phyloP scores from a whole-genome alignment of 441 rosid species.

The Erysimum cheiri region DNA sequence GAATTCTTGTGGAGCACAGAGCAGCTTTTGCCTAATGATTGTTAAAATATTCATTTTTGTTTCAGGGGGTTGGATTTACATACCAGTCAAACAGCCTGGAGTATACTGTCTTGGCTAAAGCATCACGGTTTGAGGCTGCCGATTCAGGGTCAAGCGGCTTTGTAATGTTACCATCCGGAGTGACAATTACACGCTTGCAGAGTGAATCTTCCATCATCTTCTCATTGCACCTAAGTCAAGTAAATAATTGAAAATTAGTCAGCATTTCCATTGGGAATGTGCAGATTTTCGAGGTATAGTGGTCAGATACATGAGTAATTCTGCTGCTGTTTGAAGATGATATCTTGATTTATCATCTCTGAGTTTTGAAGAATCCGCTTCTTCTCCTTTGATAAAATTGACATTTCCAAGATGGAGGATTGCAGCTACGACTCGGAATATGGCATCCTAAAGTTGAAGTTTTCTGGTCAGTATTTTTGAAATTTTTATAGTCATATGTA shows the following conservation, averaged over 20 bases:
- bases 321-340: slow-evolving; percentile 72
- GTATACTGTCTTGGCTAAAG: slow-evolving; percentile 72
- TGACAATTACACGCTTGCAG: slow-evolving; percentile 75
- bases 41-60: not conserved
- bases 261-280: slow-evolving; percentile 19
- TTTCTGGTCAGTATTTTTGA: slow-evolving; percentile 22
- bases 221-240: slow-evolving; percentile 61
- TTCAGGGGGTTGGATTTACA: slow-evolving; percentile 38
- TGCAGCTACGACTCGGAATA: slow-evolving; percentile 74
- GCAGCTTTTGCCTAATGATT: slow-evolving; percentile 19
- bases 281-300: slow-evolving; percentile 8
- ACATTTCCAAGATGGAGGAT: slow-evolving; percentile 80
- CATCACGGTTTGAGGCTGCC: slow-evolving; percentile 67
- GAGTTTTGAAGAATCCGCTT: slow-evolving; percentile 65
- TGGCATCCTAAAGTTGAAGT: slow-evolving; percentile 60
- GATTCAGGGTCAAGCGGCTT: slow-evolving; percentile 67
- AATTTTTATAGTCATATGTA: slow-evolving; percentile 1
- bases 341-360: slow-evolving; percentile 64
- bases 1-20: not conserved
- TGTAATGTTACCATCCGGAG: slow-evolving; percentile 74
- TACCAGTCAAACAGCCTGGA: slow-evolving; percentile 77
- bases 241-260: slow-evolving; percentile 10
- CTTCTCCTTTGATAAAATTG: slow-evolving; percentile 66
- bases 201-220: slow-evolving; percentile 69
- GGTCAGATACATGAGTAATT: slow-evolving; percentile 58